A percentile compares a stretch with the other conserved stretches of the same genome.
These are phyloP conservation scores for Jimgerdemannia lactiflua DNA, from an alignment of 192 early-diverging fungal species.

Conservation along the genomic window DNA sequence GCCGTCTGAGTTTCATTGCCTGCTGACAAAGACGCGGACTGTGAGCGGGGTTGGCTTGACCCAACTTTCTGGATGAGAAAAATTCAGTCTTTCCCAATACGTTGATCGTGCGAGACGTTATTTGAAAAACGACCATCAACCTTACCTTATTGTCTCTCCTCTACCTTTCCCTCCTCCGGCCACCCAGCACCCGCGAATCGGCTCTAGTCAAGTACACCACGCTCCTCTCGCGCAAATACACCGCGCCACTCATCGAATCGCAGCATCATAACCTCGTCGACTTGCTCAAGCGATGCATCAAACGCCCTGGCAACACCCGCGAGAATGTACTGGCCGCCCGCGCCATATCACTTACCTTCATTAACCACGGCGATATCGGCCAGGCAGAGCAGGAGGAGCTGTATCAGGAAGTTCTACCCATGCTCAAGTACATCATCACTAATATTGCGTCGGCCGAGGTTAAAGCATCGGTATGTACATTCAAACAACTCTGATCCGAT, in stretches of 20 bases:
- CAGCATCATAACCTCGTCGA: conserved; percentile 53
- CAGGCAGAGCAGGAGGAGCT: conserved; percentile 38
- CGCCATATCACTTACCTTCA: conserved; percentile 44
- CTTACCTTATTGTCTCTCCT: too few relatives aligned
- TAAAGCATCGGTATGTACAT: conserved; percentile 32
- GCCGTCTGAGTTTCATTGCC: too few relatives aligned
- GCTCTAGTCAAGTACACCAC: conserved; percentile 43
- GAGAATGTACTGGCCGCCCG: conserved; percentile 41
- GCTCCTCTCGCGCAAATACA: conserved; percentile 48
- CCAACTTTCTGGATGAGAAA: too few relatives aligned
- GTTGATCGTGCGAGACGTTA: neutral
- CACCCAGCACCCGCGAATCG: conserved; percentile 56
- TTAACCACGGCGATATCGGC: conserved; percentile 42
- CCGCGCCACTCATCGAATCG: conserved; percentile 48
- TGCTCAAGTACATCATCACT: conserved; percentile 41
- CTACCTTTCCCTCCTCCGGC: too few relatives aligned
- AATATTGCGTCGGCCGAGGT: conserved; percentile 41
- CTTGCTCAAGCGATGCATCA: conserved; percentile 48
- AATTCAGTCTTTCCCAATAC: conserved; percentile 1
- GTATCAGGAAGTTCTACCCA: conserved; percentile 39
- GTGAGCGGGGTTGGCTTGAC: too few relatives aligned
- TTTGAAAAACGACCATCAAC: too few relatives aligned
- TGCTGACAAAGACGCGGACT: too few relatives aligned
- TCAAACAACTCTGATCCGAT: too few relatives aligned
- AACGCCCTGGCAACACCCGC: conserved; percentile 31